Evolutionary conservation across 176 grass and related monocot species (phyloP).

Genomic region (Eleusine indica): DNA sequence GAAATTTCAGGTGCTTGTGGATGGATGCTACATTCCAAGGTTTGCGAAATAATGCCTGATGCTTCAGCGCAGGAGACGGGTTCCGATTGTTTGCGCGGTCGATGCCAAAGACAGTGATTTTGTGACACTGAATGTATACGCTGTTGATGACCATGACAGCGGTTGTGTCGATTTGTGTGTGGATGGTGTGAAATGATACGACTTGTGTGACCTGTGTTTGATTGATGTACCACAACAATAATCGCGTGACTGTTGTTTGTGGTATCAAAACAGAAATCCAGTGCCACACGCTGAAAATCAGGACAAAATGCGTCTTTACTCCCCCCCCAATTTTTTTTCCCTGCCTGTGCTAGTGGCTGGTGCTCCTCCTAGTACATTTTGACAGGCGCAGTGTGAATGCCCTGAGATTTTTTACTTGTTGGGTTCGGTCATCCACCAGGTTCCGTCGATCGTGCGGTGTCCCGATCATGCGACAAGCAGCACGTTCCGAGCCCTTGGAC

Average conservation of each 20-base stretch:
- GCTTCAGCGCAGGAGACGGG: neutral
- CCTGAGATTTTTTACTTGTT: neutral
- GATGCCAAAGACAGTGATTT: neutral
- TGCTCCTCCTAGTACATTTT: constrained; percentile 34
- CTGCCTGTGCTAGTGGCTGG: constrained; percentile 22
- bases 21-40: neutral
- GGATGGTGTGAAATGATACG: neutral
- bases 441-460: constrained; percentile 19
- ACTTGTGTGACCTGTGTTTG: neutral
- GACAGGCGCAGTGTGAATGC: constrained; percentile 21
- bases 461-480: constrained; percentile 25
- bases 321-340: neutral
- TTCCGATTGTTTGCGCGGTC: neutral
- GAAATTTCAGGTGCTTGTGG: neutral
- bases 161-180: neutral
- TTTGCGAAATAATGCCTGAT: constrained; percentile 36
- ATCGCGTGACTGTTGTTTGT: neutral
- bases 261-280: neutral
- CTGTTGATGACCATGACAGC: neutral
- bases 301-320: constrained; percentile 31
- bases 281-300: constrained; percentile 31
- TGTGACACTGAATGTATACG: neutral
- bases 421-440: constrained; percentile 21
- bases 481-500: constrained; percentile 31
- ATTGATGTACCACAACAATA: constrained; percentile 34